These are phyloP conservation scores for Bacidia rubella DNA, from an alignment of 495 filamentous ascomycete species.

Conservation along the genomic window DNA sequence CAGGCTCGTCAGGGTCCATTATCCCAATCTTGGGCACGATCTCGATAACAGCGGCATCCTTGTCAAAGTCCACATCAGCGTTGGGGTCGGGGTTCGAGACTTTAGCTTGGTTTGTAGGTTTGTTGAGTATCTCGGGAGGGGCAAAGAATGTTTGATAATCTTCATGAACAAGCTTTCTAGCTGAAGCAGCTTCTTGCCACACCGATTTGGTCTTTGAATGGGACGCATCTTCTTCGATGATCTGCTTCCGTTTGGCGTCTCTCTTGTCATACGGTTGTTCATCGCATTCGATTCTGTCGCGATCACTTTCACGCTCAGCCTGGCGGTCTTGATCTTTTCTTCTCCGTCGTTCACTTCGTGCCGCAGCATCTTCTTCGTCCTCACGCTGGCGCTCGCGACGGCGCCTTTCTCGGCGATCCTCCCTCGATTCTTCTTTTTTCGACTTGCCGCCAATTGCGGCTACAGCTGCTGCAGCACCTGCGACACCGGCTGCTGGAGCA, in stretches of 20 bases:
- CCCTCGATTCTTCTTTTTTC: constrained; percentile 24
- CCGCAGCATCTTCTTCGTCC: constrained; percentile 16
- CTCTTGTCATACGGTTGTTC: not conserved
- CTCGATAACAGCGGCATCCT: constrained; percentile 16
- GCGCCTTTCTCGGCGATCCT: constrained; percentile 13
- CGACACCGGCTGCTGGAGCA: constrained; percentile 34
- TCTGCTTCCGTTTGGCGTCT: constrained; percentile 19
- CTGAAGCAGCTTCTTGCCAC: constrained; percentile 15
- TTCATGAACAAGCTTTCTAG: constrained; percentile 17
- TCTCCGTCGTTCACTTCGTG: constrained; percentile 18
- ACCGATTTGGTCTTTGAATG: constrained; percentile 17
- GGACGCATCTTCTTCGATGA: constrained; percentile 18
- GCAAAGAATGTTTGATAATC: constrained; percentile 20
- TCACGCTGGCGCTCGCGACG: constrained; percentile 20
- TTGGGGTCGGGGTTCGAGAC: constrained; percentile 13
- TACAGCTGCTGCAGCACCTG: constrained; percentile 33
- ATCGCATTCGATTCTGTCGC: constrained; percentile 8
- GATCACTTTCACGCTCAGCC: constrained; percentile 13
- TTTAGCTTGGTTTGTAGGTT: constrained; percentile 4
- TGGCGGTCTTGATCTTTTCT: constrained; percentile 19
- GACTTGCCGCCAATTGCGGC: constrained; percentile 27
- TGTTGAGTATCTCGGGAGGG: constrained; percentile 18
- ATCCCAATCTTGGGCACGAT: constrained; percentile 13
- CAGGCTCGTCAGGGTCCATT: constrained; percentile 9
- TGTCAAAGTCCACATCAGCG: constrained; percentile 12